Base-by-base conservation (phyloP, 169 alveolate genomes). In the Plasmodium coatneyi region DNA sequence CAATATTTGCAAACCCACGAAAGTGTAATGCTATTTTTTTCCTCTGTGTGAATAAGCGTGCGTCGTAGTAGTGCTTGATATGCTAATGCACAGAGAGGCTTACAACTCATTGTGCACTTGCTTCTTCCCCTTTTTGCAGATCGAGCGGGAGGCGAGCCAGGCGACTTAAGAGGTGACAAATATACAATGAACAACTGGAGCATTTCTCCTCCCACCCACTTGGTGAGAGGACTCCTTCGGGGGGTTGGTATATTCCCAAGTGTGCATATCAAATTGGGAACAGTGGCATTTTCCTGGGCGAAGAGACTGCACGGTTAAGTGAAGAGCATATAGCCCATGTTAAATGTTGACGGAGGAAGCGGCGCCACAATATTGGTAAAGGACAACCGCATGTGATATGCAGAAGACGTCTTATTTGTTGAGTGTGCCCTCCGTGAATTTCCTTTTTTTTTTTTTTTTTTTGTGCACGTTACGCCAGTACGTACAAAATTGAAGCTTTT, bases 1-100 rank as follows among this genome's bases (percentile, higher is more conserved):
- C 89, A 81, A 28, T 81, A 49, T 28, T 19, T 81, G 39, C 79
- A 81, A 39, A 56, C 89, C 10, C 78, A 81, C 66, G 89, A 81
- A 49, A 28, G 78, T 81, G 89, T 81, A 81, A 81, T 10, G 7
- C 36, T 25, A 19, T 43, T 32, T n/a, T 12, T 5, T 80, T 1
- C 1, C 32, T 80, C 16, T 49, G 19, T 74, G 43, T 22, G 41
- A 32, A 74, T 30, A 28, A 43, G 41, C 41, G 43, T 74, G 19
- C 25, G 43, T 1, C 2, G 52, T 43, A 9, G 52, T 43, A 43
- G 52, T 2, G 52, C 5, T 14, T 25, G 39, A 14, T 66, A 66
- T 56, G 30, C 10, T 16, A 0, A 22, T 56, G 16, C 32, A 56
- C 22, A 56, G 16, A 4, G 14, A 0, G 72, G 30, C 28, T 12